Evolutionary conservation across 2,329 filamentous ascomycete species (phyloP).

Genomic region (Penicillium nordicum): DNA sequence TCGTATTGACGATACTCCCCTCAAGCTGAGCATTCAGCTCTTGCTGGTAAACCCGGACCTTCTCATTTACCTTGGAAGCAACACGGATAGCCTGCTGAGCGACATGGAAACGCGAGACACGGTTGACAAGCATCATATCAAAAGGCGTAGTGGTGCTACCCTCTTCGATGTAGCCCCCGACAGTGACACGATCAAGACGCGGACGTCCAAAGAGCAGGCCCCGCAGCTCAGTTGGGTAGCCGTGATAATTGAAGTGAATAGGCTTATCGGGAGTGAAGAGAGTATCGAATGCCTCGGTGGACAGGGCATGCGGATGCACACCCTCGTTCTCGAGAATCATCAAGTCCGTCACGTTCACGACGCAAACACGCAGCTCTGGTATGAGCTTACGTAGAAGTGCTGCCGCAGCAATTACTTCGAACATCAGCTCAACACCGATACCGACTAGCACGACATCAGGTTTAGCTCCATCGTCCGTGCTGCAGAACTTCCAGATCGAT

Average conservation of each 20-base stretch:
- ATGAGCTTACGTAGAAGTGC: conserved; percentile 51
- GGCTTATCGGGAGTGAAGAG: conserved; percentile 57
- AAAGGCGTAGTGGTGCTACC: conserved; percentile 66
- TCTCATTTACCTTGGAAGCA: conserved; percentile 48
- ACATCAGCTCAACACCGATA: conserved; percentile 63
- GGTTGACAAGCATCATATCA: conserved; percentile 65
- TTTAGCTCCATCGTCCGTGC: conserved; percentile 52
- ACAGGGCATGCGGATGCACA: conserved; percentile 58
- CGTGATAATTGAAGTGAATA: conserved; percentile 66
- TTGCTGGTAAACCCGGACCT: conserved; percentile 46
- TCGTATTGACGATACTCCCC: conserved; percentile 48
- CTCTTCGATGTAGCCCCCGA: conserved; percentile 62
- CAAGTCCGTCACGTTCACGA: conserved; percentile 64
- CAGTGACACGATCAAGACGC: conserved; percentile 50
- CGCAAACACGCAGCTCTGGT: conserved; percentile 56
- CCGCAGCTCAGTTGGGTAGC: conserved; percentile 59
- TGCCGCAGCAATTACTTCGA: conserved; percentile 62
- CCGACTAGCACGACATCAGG: conserved; percentile 64
- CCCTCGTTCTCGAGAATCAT: conserved; percentile 59
- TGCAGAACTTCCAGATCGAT: conserved; percentile 61
- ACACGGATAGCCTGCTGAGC: conserved; percentile 53
- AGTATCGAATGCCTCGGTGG: conserved; percentile 50
- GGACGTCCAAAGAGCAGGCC: conserved; percentile 60
- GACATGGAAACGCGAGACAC: conserved; percentile 59
- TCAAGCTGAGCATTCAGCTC: conserved; percentile 49